Evolutionary conservation across 2,329 filamentous ascomycete genomes (phyloP).

Genomic region (Passalora sequoiae): DNA sequence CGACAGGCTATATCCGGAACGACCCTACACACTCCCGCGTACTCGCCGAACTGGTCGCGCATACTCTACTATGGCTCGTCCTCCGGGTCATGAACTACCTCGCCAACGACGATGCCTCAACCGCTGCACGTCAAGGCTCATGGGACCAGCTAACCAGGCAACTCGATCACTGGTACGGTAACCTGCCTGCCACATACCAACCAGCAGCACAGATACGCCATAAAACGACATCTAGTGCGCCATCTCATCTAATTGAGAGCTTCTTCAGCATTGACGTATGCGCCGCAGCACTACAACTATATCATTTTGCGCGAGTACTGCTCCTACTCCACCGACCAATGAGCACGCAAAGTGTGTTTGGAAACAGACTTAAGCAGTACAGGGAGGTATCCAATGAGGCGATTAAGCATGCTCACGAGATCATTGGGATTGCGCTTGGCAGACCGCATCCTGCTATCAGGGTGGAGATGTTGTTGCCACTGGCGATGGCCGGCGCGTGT

Average conservation of each 20-base stretch:
- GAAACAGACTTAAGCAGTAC: conserved; percentile 51
- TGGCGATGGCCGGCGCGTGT: conserved; percentile 59
- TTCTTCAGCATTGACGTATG: conserved; percentile 62
- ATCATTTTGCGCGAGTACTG: conserved; percentile 59
- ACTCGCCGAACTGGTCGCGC: conserved; percentile 48
- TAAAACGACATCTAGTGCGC: conserved; percentile 7
- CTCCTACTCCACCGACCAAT: conserved; percentile 55
- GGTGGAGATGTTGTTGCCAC: conserved; percentile 53
- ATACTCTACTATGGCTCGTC: conserved; percentile 60
- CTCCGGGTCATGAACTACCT: conserved; percentile 62
- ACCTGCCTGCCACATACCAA: conserved; percentile 56
- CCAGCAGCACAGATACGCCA: conserved; percentile 45
- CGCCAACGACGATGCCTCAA: conserved; percentile 46
- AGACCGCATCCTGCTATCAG: conserved; percentile 53
- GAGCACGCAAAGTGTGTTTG: conserved; percentile 42
- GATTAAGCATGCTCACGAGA: conserved; percentile 55
- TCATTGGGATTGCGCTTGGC: conserved; percentile 56
- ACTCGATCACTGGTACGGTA: conserved; percentile 55
- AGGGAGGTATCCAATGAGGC: conserved; percentile 51
- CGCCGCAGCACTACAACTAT: conserved; percentile 60
- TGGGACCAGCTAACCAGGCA: conserved; percentile 54
- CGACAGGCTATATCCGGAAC: conserved; percentile 50
- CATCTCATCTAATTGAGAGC: conserved; percentile 44
- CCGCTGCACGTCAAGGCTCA: conserved; percentile 36
- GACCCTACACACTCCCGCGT: conserved; percentile 38